Evolutionary conservation across 129 eudicot species (phyloP), one percentile per base, ranked within the genome.

Genomic region (Deinandra increscens): DNA sequence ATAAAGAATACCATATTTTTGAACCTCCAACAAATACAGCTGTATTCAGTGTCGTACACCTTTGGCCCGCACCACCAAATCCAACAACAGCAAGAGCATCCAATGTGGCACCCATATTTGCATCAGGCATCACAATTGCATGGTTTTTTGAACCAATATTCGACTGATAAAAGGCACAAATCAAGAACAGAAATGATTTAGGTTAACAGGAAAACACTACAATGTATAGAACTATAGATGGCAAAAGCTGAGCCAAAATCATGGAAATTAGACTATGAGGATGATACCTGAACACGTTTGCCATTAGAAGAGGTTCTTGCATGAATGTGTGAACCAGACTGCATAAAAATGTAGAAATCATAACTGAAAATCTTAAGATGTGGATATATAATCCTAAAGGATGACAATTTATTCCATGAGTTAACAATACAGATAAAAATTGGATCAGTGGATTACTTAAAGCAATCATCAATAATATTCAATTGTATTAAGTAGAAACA

Each of bases 61-160:
- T 84, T 81, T 91, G 96, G 66, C 96, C 98, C n/a, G 98, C 95
- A 29, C 90, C 91, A 68, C 98, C 96, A 70, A 88, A 91, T 59
- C 98, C 96, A 63, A 94, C 86, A 29, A 87, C 87, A 51, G 86
- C 83, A 70, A 91, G 79, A 70, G 89, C 95, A 77, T 88, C 89
- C 78, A 86, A 42, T 17, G 96, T 86, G 36, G 96, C 91, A 82
- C 81, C 91, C 58, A 84, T 61, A 41, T 82, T 75, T 64, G 98
- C 98, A 84, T 91, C 98, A 75, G 94, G 98, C 95, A 91, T 75
- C 74, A 91, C 96, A 50, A 91, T 78, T 71, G 95, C 95, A 54
- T 91, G 98, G 80, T 91, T 91, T 75, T 86, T 91, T 53, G 89
- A 91, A 76, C 96, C 95, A 84, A 80, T 83, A 73, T 91, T 91